Base-by-base conservation (phyloP, 2,329 filamentous ascomycete species). In the Samsoniella hepiali region DNA sequence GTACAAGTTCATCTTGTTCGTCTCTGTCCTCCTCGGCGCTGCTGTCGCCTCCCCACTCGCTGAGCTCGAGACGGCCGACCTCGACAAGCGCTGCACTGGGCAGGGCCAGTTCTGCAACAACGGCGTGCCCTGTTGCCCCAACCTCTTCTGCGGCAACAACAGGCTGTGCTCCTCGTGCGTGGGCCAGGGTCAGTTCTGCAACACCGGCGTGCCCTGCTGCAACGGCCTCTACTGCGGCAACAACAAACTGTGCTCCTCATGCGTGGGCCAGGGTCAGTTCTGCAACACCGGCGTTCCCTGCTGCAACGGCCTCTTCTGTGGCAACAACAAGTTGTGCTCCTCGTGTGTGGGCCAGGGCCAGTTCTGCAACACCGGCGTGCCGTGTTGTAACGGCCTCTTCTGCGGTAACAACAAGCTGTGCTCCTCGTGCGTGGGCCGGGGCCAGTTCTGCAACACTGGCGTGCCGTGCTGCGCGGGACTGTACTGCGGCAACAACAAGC, bases 21-120 rank as follows among this genome's bases (percentile, higher is more conserved):
- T 55, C 22, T 38, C 51, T 15, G n/a, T 34, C 7, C 49, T 61
- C 7, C 40, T 62, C 42, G 50, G 50, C 42, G 32, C 42, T 22
- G n/a, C 40, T 7, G 2, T 49, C 59, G 31, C 59, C 42, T 17
- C 15, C 27, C 51, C 60, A 13, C 42, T 34, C 11, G 51, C 40
- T 17, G 53, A 42, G 13, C 50, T n/a, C 15, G 42, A 38, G 34
- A 5, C 27, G n/a, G n/a, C 42, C 27, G 29, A 7, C 10, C 49
- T 62, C 38, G 50, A 62, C 38, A 62, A 55, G 50, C 50, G 59
- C 22, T 60, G 58, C 58, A 32, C 5, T 42, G 15, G 7, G 2
- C 17, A 45, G 58, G 62, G 66, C 10, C 49, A 55, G 31, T 42
- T 62, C 32, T 62, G 58, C 58, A 62, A 55, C 49, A 45, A 34